These are phyloP conservation scores for Cyclospora cayetanensis DNA, from an alignment of 169 alveolate species.

Conservation along the genomic window DNA sequence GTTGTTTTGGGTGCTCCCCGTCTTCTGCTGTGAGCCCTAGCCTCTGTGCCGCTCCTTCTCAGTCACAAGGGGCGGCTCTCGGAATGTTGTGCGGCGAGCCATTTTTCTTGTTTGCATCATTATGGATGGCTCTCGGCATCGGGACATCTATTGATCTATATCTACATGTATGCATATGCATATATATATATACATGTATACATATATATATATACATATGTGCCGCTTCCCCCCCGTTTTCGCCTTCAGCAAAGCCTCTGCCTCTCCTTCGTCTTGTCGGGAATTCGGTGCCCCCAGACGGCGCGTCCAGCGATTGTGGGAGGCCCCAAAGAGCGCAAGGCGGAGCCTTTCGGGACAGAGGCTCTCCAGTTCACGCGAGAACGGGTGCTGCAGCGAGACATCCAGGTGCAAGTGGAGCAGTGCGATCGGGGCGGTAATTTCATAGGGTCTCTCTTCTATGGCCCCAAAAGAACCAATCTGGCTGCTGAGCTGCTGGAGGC, in stretches of 20 bases:
- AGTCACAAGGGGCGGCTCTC: not conserved
- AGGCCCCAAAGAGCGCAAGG: not conserved
- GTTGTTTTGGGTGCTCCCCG: not conserved
- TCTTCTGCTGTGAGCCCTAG: not conserved
- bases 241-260: constrained; percentile 18
- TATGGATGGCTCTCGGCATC: not conserved
- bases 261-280: constrained; percentile 11
- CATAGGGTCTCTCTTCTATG: constrained; percentile 31
- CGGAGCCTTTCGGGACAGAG: constrained; percentile 58
- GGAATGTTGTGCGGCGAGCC: no score
- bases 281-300: constrained; percentile 55
- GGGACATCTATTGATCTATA: not conserved
- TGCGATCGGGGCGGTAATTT: constrained; percentile 60
- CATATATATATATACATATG: not conserved
- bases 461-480: not conserved
- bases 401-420: constrained; percentile 23
- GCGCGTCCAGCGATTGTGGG: not conserved
- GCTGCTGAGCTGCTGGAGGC: constrained; percentile 58
- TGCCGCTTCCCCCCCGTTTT: not conserved
- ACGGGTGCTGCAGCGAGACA: constrained; percentile 59
- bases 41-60: not conserved
- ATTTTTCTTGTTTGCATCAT: no score
- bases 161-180: not conserved
- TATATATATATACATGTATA: not conserved
- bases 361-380: constrained; percentile 1